Evolutionary conservation across 2,329 filamentous ascomycete species (phyloP), one percentile per base, ranked within the genome.

Genomic region (Fusarium odoratissimum): DNA sequence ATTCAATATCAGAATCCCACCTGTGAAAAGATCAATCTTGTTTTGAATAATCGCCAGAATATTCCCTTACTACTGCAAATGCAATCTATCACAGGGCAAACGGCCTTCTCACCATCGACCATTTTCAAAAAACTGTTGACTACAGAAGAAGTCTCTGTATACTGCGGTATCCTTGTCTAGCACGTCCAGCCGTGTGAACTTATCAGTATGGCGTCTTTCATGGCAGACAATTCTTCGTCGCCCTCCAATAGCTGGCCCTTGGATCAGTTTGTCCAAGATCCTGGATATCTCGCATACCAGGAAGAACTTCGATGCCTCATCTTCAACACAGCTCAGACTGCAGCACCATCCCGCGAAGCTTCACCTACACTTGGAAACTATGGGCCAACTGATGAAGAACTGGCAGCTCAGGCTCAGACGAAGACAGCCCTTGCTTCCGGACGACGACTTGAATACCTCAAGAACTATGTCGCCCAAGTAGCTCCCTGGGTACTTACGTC

Each of bases 381-480:
- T 62, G 69, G 49, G 13, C 67, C 71, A 35, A 67, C 63, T 11
- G 69, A 73, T 31, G 66, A 77, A 54, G 67, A 76, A 33, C 48
- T 67, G 44, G 69, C 69, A 42, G 74, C 63, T 10, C 71, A 78
- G 45, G 69, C 58, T 33, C 76, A 75, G 60, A 77, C 75, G 4
- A 75, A 71, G 48, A 68, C 69, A 23, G 76, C 76, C 12, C 67
- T 85, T 21, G 79, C 81, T 1, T 79, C 75, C n/a, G 71, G 74
- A 3, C 76, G 80, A 13, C 75, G 82, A 23, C 71, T 85, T 8
- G 77, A 81, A 48, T 86, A 85, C 49, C 69, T 87, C 41, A 83
- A 85, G 62, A 84, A 87, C 58, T 89, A 87, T 68, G 83, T 88
- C n/a, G 83, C 84, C 12, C 81, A 88, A 63, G 83, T 89, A 45